Base-by-base conservation (phyloP, 2,329 filamentous ascomycete species). In the Phyllosticta citriasiana region DNA sequence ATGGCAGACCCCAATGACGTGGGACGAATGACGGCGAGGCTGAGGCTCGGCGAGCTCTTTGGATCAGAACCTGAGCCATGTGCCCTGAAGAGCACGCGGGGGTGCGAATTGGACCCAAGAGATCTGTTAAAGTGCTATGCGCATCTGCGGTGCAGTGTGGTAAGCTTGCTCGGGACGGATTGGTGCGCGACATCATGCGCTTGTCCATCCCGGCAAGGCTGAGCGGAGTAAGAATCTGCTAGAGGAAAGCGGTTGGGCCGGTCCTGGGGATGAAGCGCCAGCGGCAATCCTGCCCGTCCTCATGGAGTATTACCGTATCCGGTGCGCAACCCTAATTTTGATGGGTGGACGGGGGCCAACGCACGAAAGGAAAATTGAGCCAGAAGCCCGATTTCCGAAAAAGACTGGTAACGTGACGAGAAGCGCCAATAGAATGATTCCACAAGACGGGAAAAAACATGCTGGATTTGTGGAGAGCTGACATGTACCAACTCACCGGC, bases 131-230 rank as follows among this genome's bases (percentile, higher is more conserved):
- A n/a, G 40, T 47, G 40, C 40, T 47, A 47, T 47, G 40, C 40
- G n/a, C 40, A 47, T 47, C 40, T 47, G 40, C 16, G 16, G 40
- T 47, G 40, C n/a, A 47, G 40, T 47, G 40, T n/a, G 14, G 40
- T 47, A 47, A 47, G 40, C 40, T 47, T 47, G 40, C 40, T 47
- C 16, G 14, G 14, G 12, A 16, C 40, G 40, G 40, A 47, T 47
- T 47, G 40, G 40, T n/a, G n/a, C 40, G n/a, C 53, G 24, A 16
- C 22, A 50, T 55, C 16, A 50, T 22, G 53, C 57, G 33, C 50
- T 19, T 19, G 52, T 40, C 40, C 53, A 60, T 60, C 58, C 53
- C 58, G 58, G 58, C 58, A 60, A 60, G 58, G 58, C 58, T 60
- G 58, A 60, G 58, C 58, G 33, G 26, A 35, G 58, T 51, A 55